Percentiles rank a stretch among this genome's conserved stretches.
phyloP scores from a whole-genome alignment of 2,329 filamentous ascomycete species.

The Verticillium nubilum region DNA sequence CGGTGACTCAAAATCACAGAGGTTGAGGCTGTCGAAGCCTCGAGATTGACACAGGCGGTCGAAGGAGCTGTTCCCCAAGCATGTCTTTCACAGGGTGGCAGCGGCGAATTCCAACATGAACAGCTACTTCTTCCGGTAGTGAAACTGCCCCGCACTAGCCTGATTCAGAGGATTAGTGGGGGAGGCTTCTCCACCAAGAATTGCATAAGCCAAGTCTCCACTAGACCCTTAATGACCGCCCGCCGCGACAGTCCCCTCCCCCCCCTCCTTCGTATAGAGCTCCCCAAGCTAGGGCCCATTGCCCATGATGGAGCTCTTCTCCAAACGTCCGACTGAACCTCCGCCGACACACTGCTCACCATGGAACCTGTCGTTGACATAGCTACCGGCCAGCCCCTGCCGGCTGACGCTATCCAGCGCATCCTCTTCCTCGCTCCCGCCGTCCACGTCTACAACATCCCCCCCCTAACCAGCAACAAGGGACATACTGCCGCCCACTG shows the following conservation, averaged over 20 bases:
- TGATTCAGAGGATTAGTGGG: neutral
- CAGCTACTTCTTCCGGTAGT: neutral
- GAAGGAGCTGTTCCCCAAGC: neutral
- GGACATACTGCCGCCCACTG: constrained; percentile 74
- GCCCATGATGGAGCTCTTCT: neutral
- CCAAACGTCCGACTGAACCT: neutral
- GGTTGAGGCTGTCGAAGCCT: neutral
- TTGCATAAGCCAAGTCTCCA: neutral
- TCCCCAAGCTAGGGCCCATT: neutral
- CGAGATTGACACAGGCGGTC: neutral
- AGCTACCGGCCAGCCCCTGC: constrained; percentile 61
- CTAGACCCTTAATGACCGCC: neutral
- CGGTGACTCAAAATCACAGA: neutral
- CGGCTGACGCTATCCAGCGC: constrained; percentile 75
- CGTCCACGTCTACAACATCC: constrained; percentile 85
- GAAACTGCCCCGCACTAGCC: neutral
- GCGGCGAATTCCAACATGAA: neutral
- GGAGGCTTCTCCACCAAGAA: neutral
- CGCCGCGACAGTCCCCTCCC: neutral
- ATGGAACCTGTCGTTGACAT: constrained; percentile 64
- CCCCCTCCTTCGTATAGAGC: neutral
- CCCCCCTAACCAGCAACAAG: constrained; percentile 69
- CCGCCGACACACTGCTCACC: constrained; percentile 5
- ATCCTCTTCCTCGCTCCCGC: constrained; percentile 70
- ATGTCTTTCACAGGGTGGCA: neutral